These are phyloP conservation scores for Pythium phragmiticola DNA, from an alignment of 352 stramenopile genomes.

Conservation along the genomic window DNA sequence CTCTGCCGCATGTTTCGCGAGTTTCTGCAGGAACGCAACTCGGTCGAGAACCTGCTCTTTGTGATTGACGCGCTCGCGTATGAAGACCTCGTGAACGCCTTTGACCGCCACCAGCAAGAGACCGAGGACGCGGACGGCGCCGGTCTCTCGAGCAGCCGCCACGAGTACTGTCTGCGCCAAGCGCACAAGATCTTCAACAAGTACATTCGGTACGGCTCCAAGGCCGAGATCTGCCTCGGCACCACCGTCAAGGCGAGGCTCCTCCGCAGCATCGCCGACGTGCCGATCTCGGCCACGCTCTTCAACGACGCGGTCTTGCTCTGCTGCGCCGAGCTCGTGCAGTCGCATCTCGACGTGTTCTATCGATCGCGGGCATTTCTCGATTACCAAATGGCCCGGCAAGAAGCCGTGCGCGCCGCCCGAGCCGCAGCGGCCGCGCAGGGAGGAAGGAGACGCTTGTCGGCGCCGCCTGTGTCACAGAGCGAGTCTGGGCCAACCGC, in stretches of 20 bases:
- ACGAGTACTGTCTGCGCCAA: conserved; percentile 60
- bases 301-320: conserved; percentile 61
- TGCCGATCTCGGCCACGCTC: conserved; percentile 42
- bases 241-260: conserved; percentile 46
- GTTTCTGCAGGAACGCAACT: conserved; percentile 55
- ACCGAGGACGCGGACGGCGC: too few relatives aligned
- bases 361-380: conserved; percentile 42
- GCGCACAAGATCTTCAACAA: conserved; percentile 81
- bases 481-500: neutral
- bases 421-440: neutral
- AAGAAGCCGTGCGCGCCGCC: neutral
- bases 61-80: conserved; percentile 66
- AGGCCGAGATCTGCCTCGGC: conserved; percentile 57
- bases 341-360: conserved; percentile 61
- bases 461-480: neutral
- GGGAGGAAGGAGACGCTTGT: neutral
- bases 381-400: conserved; percentile 4
- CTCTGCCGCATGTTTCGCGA: conserved; percentile 58
- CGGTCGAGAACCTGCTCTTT: conserved; percentile 63
- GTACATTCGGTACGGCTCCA: conserved; percentile 69
- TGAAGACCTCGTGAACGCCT: conserved; percentile 64
- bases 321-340: conserved; percentile 59
- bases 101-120: conserved; percentile 16
- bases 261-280: conserved; percentile 43
- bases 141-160: neutral